phyloP scores from a whole-genome alignment of 169 alveolate genomes.

The Fabrea salina region DNA sequence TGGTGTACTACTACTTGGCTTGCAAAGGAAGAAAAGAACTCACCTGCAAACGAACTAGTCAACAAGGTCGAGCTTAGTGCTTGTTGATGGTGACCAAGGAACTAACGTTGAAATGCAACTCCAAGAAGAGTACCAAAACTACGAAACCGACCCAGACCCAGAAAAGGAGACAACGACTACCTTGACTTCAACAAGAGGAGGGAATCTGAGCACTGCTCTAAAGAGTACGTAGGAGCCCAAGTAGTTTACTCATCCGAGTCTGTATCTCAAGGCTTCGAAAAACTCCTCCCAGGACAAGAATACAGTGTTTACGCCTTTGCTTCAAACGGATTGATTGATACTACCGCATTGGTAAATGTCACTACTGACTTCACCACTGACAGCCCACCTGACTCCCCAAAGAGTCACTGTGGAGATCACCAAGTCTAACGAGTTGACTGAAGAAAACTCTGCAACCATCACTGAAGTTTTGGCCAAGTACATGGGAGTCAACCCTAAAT shows the following conservation, averaged over 20 bases:
- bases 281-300: not conserved
- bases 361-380: not conserved
- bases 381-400: not conserved
- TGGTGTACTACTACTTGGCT: not conserved
- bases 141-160: not conserved
- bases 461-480: not conserved
- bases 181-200: not conserved
- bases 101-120: not conserved
- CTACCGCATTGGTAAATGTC: not conserved
- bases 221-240: not conserved
- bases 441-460: not conserved
- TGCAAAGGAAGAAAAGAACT: not conserved
- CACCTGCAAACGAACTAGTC: not conserved
- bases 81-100: no score
- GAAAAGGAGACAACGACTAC: not conserved
- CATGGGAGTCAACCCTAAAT: not conserved
- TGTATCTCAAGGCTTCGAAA: no score
- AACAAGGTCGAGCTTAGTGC: no score
- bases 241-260: no score
- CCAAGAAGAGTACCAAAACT: not conserved
- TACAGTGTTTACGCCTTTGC: slow-evolving; percentile 2
- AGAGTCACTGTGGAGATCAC: not conserved
- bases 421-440: not conserved
- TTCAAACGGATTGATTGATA: not conserved
- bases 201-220: not conserved